A percentile compares a stretch with the other conserved stretches of the same genome.
These are phyloP conservation scores for Apodospora peruviana DNA, from an alignment of 495 filamentous ascomycete species.

Conservation along the genomic window DNA sequence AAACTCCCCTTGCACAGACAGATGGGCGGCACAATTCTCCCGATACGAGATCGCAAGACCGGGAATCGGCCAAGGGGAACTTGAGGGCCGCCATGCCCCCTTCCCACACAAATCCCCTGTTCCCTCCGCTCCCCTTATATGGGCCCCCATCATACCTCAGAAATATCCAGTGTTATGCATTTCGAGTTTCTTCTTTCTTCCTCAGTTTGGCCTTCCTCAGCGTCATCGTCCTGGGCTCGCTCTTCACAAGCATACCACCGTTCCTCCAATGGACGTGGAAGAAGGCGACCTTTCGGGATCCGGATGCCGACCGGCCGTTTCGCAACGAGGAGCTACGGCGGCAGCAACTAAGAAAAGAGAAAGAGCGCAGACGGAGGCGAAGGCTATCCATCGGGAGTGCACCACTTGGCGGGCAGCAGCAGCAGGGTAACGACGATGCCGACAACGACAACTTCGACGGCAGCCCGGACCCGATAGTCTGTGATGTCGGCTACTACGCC, in stretches of 20 bases:
- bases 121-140: conserved; percentile 82
- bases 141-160: conserved; percentile 62
- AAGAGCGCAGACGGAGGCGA: conserved; percentile 56
- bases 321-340: conserved; percentile 58
- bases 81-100: conserved; percentile 47
- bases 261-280: conserved; percentile 41
- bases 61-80: conserved; percentile 24
- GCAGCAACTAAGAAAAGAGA: conserved; percentile 46
- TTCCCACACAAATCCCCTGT: conserved; percentile 71
- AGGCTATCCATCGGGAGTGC: conserved; percentile 21
- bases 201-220: conserved; percentile 71
- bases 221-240: conserved; percentile 67
- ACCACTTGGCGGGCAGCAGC: conserved; percentile 20
- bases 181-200: conserved; percentile 62
- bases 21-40: conserved; percentile 4
- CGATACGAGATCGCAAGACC: conserved; percentile 4
- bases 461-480: conserved; percentile 69
- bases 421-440: conserved; percentile 31
- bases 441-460: conserved; percentile 64
- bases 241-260: conserved; percentile 54
- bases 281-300: conserved; percentile 49
- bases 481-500: conserved; percentile 83
- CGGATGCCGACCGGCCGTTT: conserved; percentile 58
- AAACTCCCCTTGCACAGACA: conserved; percentile 15
- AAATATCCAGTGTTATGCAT: conserved; percentile 56